Conservation (phyloP, 305 asterid genomes). For the Andrographis paniculata region DNA sequence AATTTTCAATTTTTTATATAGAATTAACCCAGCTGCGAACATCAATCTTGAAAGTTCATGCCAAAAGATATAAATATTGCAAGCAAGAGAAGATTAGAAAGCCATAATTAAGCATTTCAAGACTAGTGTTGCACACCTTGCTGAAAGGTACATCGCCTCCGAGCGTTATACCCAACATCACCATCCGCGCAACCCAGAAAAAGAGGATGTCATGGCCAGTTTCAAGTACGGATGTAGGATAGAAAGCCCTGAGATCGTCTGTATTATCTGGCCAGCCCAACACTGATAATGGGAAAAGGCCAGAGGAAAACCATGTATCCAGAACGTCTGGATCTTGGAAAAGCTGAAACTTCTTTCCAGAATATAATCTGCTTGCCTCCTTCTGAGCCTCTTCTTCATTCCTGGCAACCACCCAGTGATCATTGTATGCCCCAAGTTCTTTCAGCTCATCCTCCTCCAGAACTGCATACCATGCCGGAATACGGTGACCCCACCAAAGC, state of each 20-base stretch:
- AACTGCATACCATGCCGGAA: constrained; percentile 87
- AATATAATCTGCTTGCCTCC: constrained; percentile 49
- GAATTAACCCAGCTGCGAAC: not conserved
- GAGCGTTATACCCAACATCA: constrained; percentile 88
- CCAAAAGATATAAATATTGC: not conserved
- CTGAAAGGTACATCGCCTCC: constrained; percentile 86
- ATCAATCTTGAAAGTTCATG: constrained; percentile 7
- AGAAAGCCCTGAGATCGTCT: constrained; percentile 59
- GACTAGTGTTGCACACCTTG: constrained; percentile 39
- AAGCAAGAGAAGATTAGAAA: constrained; percentile 11
- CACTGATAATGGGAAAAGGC: constrained; percentile 82
- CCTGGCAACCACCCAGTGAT: constrained; percentile 85
- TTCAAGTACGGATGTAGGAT: constrained; percentile 90
- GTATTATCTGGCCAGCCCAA: constrained; percentile 95
- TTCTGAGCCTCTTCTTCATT: constrained; percentile 55
- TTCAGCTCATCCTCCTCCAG: constrained; percentile 60
- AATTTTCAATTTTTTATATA: not conserved
- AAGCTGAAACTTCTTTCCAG: constrained; percentile 57
- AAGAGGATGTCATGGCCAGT: constrained; percentile 95
- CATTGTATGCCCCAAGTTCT: constrained; percentile 51
- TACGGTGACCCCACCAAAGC: constrained; percentile 97
- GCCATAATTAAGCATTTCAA: not conserved
- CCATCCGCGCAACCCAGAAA: constrained; percentile 99
- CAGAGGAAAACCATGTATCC: constrained; percentile 97
- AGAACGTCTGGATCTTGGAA: constrained; percentile 86